These are phyloP conservation scores for Xylariomycetidae sp. DNA, from an alignment of 2,329 filamentous ascomycete species.

Conservation along the genomic window DNA sequence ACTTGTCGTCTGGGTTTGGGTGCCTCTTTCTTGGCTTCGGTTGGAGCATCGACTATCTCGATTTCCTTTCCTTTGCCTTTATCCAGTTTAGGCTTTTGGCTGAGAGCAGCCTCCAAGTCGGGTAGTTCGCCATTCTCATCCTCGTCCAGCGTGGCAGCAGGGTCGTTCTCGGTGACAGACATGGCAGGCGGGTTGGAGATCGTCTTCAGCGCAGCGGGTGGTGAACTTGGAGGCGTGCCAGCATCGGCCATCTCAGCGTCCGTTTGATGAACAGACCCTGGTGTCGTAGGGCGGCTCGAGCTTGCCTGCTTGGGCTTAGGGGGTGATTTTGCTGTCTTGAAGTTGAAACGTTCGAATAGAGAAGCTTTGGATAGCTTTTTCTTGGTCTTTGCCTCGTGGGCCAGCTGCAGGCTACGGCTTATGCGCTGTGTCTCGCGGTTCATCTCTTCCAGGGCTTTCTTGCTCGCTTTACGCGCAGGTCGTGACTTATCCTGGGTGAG, in stretches of 20 bases:
- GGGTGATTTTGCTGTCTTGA: slow-evolving; percentile 40
- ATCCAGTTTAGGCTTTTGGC: slow-evolving; percentile 32
- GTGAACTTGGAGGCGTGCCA: slow-evolving; percentile 70
- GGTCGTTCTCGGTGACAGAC: slow-evolving; percentile 5
- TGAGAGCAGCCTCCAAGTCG: slow-evolving; percentile 30
- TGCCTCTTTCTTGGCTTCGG: slow-evolving; percentile 21
- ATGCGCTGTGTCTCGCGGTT: slow-evolving; percentile 89
- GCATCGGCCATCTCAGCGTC: slow-evolving; percentile 45
- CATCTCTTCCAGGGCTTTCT: slow-evolving; percentile 93
- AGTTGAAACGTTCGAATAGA: slow-evolving; percentile 80
- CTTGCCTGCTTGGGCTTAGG: slow-evolving; percentile 34
- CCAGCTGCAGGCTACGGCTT: slow-evolving; percentile 81
- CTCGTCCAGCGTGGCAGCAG: slow-evolving; percentile 9
- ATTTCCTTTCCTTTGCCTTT: slow-evolving; percentile 57
- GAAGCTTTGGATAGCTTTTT: slow-evolving; percentile 84
- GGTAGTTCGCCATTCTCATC: slow-evolving; percentile 28
- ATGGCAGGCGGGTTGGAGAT: slow-evolving; percentile 5
- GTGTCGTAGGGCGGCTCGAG: slow-evolving; percentile 50
- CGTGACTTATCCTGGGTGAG: slow-evolving; percentile 62
- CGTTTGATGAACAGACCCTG: slow-evolving; percentile 37
- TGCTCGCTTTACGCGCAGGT: slow-evolving; percentile 79
- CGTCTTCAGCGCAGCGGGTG: slow-evolving; percentile 34
- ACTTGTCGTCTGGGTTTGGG: slow-evolving; percentile 39
- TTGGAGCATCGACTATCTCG: slow-evolving; percentile 19
- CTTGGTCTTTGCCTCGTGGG: slow-evolving; percentile 82